Conservation (phyloP, 495 filamentous ascomycete species). For the Neurospora africana region DNA sequence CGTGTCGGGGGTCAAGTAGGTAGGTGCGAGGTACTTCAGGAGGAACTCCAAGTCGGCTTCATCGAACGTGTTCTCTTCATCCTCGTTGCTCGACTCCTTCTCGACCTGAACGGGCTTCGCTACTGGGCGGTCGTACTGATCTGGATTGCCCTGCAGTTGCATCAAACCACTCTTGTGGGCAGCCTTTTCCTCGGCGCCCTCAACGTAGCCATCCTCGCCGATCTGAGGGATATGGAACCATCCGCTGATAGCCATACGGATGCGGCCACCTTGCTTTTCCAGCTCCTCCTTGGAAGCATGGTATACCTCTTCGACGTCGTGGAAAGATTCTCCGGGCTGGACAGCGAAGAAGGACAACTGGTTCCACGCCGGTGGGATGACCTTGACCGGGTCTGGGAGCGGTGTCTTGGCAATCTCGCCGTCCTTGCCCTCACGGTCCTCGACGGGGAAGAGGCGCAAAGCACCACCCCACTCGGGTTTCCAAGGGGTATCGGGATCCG, state of each 20-base stretch:
- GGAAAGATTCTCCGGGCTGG: slow-evolving; percentile 92
- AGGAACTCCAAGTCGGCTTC: slow-evolving; percentile 76
- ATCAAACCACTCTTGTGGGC: slow-evolving; percentile 79
- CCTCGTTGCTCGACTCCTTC: slow-evolving; percentile 29
- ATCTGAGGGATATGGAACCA: slow-evolving; percentile 98
- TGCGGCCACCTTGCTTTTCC: slow-evolving; percentile 55
- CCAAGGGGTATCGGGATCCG: slow-evolving; percentile 87
- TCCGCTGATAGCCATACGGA: slow-evolving; percentile 96
- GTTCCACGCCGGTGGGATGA: slow-evolving; percentile 90
- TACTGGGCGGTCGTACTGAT: slow-evolving; percentile 75
- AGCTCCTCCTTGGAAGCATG: slow-evolving; percentile 40
- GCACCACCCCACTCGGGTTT: slow-evolving; percentile 90
- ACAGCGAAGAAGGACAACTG: slow-evolving; percentile 97
- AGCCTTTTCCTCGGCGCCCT: slow-evolving; percentile 78
- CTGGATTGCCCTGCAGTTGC: slow-evolving; percentile 84
- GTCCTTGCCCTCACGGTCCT: slow-evolving; percentile 48
- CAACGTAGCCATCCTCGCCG: slow-evolving; percentile 86
- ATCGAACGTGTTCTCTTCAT: slow-evolving; percentile 41
- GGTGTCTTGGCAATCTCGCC: slow-evolving; percentile 65
- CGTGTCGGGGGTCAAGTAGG: slow-evolving; percentile 89
- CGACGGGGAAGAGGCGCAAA: slow-evolving; percentile 75
- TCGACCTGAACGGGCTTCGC: slow-evolving; percentile 43
- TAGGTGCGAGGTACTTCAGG: slow-evolving; percentile 76
- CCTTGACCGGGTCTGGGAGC: slow-evolving; percentile 58
- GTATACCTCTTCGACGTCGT: slow-evolving; percentile 98